These are phyloP conservation scores for Aureococcus anophagefferens DNA, from an alignment of 108 stramenopile genomes.

Conservation along the genomic window DNA sequence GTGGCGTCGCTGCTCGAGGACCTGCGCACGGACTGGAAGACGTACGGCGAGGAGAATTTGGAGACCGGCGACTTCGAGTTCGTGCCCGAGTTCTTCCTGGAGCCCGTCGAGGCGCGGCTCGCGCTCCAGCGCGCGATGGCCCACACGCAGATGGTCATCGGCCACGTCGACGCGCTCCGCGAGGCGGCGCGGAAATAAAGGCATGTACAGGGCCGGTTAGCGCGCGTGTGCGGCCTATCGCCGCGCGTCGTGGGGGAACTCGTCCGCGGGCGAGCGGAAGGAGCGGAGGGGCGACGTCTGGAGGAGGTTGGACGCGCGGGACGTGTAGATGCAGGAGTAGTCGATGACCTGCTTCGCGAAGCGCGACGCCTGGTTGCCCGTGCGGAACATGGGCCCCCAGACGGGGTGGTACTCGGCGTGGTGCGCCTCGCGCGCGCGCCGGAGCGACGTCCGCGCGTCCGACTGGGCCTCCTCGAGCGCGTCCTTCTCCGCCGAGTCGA, in stretches of 20 bases:
- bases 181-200: no score
- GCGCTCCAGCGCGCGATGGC: neutral
- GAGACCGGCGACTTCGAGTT: neutral
- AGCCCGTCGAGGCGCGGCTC: neutral
- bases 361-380: constrained; percentile 86
- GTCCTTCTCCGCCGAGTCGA: neutral
- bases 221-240: no score
- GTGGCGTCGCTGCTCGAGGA: neutral
- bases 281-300: neutral
- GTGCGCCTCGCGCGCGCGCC: constrained; percentile 5
- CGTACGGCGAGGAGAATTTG: neutral
- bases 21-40: neutral
- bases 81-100: neutral
- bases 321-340: constrained; percentile 89
- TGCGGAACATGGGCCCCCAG: constrained; percentile 54
- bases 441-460: neutral
- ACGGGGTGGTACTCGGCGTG: constrained; percentile 22
- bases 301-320: constrained; percentile 70
- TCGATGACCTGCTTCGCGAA: constrained; percentile 83
- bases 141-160: neutral
- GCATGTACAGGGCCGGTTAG: no score
- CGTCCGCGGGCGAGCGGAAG: constrained; percentile 2
- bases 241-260: constrained; percentile 1
- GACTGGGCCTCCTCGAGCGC: neutral
- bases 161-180: no score